phyloP scores from a whole-genome alignment of 208 protist genomes.

The Leptomonas pyrrhocoris region DNA sequence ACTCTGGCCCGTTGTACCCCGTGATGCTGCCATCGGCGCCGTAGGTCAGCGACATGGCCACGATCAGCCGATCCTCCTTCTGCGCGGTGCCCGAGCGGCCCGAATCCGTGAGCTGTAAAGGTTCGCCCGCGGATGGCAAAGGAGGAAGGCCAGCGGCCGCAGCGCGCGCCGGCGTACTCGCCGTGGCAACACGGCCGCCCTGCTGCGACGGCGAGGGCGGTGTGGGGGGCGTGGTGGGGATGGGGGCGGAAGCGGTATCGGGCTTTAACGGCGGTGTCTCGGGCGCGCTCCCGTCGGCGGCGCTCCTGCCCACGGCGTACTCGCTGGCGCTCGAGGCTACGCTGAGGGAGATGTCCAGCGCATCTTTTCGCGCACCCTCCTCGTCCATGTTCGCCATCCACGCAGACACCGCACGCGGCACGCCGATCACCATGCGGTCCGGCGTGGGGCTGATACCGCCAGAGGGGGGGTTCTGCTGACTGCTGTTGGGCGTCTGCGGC shows the following conservation, averaged over 20 bases:
- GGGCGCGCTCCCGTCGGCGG: not conserved
- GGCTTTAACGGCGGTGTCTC: not conserved
- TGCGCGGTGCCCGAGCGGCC: not conserved
- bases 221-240: not conserved
- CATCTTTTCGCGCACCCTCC: not conserved
- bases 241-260: not conserved
- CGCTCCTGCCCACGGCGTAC: not conserved
- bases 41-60: slow-evolving; percentile 35
- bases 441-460: not conserved
- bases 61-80: slow-evolving; percentile 2
- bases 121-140: too few species aligned
- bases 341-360: slow-evolving; percentile 28
- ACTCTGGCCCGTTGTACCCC: slow-evolving; percentile 34
- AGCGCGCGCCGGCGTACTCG: too few species aligned
- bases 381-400: slow-evolving; percentile 23
- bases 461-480: not conserved
- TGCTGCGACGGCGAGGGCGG: not conserved
- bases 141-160: too few species aligned
- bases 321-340: slow-evolving; percentile 20
- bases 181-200: too few species aligned
- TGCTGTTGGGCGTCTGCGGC: slow-evolving; percentile 3
- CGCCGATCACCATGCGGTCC: slow-evolving; percentile 22
- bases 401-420: slow-evolving; percentile 17
- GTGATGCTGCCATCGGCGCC: slow-evolving; percentile 37
- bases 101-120: too few species aligned